Evolutionary conservation across 495 filamentous ascomycete genomes (phyloP), one percentile per base, ranked within the genome.

Genomic region (Jackrogersella minutella): DNA sequence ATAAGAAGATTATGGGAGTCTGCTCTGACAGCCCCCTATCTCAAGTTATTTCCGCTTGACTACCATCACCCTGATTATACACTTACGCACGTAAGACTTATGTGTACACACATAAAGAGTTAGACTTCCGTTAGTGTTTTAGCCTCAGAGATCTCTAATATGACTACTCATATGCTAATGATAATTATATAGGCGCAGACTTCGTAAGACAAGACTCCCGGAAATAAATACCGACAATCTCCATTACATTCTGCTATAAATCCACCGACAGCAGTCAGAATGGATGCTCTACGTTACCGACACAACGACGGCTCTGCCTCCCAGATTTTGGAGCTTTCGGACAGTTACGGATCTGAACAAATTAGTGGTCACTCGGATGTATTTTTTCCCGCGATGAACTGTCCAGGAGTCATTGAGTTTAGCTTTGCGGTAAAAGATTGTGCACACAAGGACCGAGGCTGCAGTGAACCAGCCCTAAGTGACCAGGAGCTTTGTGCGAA

Each of bases 131-230:
- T 71, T 40, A 63, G 63, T 66, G 46, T 14, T 47, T 36, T 56
- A 47, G 11, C 52, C 47, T 26, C 41, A 51, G 53, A 64, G 49
- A 61, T 64, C 24, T 33, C 49, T 5, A 54, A 61, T 64, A 61
- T 64, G 66, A 62, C 22, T 64, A 49, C 66, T 64, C 66, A 69
- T 60, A 69, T 54, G 63, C 55, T 61, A 34, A 60, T 30, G 7
- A 19, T 21, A 31, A 24, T 30, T 21, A 30, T 33, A 37, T 57
- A 64, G 55, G 53, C 41, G 40, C 28, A 46, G 40, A 22, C 41
- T 17, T 36, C 47, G 19, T 13, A 22, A 49, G 55, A 59, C 39
- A 54, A 28, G n/a, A 24, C n/a, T 5, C 4, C 17, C 30, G 37
- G 21, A 13, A 46, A 28, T 30, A 43, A 53, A 58, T 14, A 52